These are phyloP conservation scores for Avena eriantha DNA, from an alignment of 176 grass and related monocot species.

Conservation along the genomic window DNA sequence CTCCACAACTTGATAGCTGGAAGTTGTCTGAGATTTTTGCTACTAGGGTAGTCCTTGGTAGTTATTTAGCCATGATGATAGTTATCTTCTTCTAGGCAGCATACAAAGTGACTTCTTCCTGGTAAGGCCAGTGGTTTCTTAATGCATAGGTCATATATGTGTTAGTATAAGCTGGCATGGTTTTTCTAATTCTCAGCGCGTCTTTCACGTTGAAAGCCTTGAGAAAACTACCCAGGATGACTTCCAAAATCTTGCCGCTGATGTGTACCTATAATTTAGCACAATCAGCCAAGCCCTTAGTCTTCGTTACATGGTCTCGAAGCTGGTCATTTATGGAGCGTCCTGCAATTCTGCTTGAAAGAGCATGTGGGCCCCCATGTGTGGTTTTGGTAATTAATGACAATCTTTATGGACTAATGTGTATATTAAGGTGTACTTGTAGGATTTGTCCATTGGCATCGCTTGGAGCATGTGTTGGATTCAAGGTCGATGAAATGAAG, in stretches of 20 bases:
- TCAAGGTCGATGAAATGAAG: too few relatives aligned
- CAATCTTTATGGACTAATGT: too few relatives aligned
- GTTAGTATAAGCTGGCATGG: not conserved
- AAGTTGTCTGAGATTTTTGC: conserved; percentile 79
- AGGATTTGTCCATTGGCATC: too few relatives aligned
- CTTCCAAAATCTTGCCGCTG: conserved; percentile 64
- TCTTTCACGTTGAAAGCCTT: conserved; percentile 76
- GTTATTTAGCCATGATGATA: conserved; percentile 75
- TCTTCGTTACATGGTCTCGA: conserved; percentile 71
- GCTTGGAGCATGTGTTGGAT: too few relatives aligned
- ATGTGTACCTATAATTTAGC: conserved; percentile 73
- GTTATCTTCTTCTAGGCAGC: conserved; percentile 83
- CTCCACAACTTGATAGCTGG: conserved; percentile 76
- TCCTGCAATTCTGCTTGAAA: conserved; percentile 59
- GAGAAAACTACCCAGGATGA: conserved; percentile 74
- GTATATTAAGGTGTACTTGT: too few relatives aligned
- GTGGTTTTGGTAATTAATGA: too few relatives aligned
- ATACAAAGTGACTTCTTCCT: conserved; percentile 73
- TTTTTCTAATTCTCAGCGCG: not conserved
- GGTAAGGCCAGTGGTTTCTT: conserved; percentile 28
- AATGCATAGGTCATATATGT: not conserved
- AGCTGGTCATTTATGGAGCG: conserved; percentile 77
- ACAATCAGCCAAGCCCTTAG: conserved; percentile 77
- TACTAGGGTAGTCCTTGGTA: conserved; percentile 74
- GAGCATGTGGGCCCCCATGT: too few relatives aligned